These are phyloP conservation scores for Nakazawaea holstii DNA, from an alignment of 805 yeast species.

Conservation along the genomic window DNA sequence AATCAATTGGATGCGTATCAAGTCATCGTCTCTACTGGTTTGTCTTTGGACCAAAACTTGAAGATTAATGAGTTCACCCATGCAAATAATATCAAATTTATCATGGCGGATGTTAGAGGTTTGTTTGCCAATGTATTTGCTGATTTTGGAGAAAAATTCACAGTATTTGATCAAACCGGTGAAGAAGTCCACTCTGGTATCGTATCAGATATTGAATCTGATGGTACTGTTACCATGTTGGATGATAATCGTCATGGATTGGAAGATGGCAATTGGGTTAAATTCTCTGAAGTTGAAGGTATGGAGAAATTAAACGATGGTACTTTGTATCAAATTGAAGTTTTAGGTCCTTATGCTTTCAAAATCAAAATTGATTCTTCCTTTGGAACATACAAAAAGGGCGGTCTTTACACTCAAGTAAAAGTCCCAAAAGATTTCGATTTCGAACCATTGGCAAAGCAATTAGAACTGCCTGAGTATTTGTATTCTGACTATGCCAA, in stretches of 20 bases:
- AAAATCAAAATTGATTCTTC: slow-evolving; percentile 52
- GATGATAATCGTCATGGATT: slow-evolving; percentile 92
- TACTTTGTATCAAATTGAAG: slow-evolving; percentile 67
- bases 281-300: slow-evolving; percentile 83
- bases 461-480: slow-evolving; percentile 73
- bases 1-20: slow-evolving; percentile 54
- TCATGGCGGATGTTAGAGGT: slow-evolving; percentile 80
- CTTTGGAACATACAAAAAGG: slow-evolving; percentile 64
- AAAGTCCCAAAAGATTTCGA: slow-evolving; percentile 66
- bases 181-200: slow-evolving; percentile 89
- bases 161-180: slow-evolving; percentile 81
- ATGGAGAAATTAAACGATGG: slow-evolving; percentile 71
- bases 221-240: slow-evolving; percentile 90
- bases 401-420: slow-evolving; percentile 91
- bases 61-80: slow-evolving; percentile 75
- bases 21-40: slow-evolving; percentile 80
- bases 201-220: slow-evolving; percentile 78
- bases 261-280: slow-evolving; percentile 87
- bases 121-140: slow-evolving; percentile 84
- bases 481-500: slow-evolving; percentile 87
- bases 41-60: slow-evolving; percentile 67
- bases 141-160: slow-evolving; percentile 81
- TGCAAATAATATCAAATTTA: slow-evolving; percentile 65
- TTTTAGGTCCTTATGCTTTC: slow-evolving; percentile 93
- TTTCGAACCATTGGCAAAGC: slow-evolving; percentile 61